Percentiles rank a stretch among this genome's conserved stretches.
Conservation (phyloP, 352 stramenopile genomes). For the Stephanocyclus meneghinianus region DNA sequence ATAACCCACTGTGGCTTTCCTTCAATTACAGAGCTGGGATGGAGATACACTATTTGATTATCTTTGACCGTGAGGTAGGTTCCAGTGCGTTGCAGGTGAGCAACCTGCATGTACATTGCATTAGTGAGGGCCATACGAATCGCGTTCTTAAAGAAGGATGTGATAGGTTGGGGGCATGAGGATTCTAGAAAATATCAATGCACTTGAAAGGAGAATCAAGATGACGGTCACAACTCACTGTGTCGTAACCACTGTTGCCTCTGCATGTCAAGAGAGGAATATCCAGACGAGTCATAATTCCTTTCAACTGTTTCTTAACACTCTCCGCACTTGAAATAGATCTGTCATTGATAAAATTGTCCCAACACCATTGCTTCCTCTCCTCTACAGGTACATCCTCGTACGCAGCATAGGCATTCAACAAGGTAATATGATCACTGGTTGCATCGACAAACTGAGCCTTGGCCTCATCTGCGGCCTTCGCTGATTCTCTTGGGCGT, state of each 20-base stretch:
- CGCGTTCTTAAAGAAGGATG: slow-evolving; percentile 13
- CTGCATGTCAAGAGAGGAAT: slow-evolving; percentile 79
- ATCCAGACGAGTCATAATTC: slow-evolving; percentile 86
- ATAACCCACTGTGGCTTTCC: slow-evolving; percentile 97
- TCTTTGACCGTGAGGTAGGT: slow-evolving; percentile 99
- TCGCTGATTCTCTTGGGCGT: slow-evolving; percentile 93
- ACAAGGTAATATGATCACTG: slow-evolving; percentile 95
- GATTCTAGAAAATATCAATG: not conserved
- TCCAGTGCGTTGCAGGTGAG: slow-evolving; percentile 87
- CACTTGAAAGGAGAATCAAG: not conserved
- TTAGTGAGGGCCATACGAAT: slow-evolving; percentile 87
- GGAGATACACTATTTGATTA: slow-evolving; percentile 97
- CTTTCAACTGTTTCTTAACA: slow-evolving; percentile 92
- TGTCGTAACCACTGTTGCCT: slow-evolving; percentile 40
- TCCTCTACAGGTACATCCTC: slow-evolving; percentile 82
- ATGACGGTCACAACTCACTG: not conserved
- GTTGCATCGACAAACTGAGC: slow-evolving; percentile 93
- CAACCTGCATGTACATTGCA: slow-evolving; percentile 98
- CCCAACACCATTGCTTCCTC: slow-evolving; percentile 93
- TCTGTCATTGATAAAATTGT: slow-evolving; percentile 96
- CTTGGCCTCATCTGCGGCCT: slow-evolving; percentile 95
- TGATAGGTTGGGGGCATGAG: not conserved
- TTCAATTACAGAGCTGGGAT: slow-evolving; percentile 94
- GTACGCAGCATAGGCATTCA: slow-evolving; percentile 98
- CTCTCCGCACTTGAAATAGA: slow-evolving; percentile 92